A percentile compares a stretch with the other conserved stretches of the same genome.
phyloP scores from a whole-genome alignment of 2,329 filamentous ascomycete genomes.

The Venturia nashicola region DNA sequence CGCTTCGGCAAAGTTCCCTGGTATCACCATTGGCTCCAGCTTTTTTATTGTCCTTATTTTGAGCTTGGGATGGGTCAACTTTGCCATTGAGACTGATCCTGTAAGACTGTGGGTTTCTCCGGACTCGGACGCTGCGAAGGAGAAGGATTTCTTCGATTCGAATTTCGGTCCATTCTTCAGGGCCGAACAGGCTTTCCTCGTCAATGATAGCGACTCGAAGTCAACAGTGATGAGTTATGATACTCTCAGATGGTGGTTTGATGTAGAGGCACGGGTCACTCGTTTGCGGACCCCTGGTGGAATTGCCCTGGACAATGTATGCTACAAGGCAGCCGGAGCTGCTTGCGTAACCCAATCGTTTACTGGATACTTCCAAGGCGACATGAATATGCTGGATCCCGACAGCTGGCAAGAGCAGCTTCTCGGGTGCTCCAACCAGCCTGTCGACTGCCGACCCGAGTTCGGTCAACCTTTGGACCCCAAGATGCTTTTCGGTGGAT shows the following conservation, averaged over 20 bases:
- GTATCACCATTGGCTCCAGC: conserved; percentile 65
- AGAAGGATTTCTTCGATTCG: conserved; percentile 86
- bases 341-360: conserved; percentile 89
- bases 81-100: conserved; percentile 81
- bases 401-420: conserved; percentile 62
- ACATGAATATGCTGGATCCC: conserved; percentile 48
- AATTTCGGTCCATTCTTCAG: conserved; percentile 96
- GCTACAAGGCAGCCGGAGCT: conserved; percentile 82
- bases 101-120: conserved; percentile 96
- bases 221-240: conserved; percentile 80
- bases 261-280: conserved; percentile 66
- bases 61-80: conserved; percentile 78
- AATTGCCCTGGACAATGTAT: conserved; percentile 69
- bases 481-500: conserved; percentile 76
- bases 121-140: conserved; percentile 74
- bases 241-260: conserved; percentile 87
- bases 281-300: conserved; percentile 57
- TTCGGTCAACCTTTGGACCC: conserved; percentile 84
- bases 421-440: conserved; percentile 61
- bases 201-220: conserved; percentile 65
- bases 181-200: conserved; percentile 82
- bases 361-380: conserved; percentile 73
- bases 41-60: conserved; percentile 65
- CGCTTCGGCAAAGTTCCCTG: conserved; percentile 70
- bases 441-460: conserved; percentile 72